A percentile compares a stretch with the other conserved stretches of the same genome.
These are phyloP conservation scores for Sedum album DNA, from an alignment of 164 flowering plant genomes.

Conservation along the genomic window DNA sequence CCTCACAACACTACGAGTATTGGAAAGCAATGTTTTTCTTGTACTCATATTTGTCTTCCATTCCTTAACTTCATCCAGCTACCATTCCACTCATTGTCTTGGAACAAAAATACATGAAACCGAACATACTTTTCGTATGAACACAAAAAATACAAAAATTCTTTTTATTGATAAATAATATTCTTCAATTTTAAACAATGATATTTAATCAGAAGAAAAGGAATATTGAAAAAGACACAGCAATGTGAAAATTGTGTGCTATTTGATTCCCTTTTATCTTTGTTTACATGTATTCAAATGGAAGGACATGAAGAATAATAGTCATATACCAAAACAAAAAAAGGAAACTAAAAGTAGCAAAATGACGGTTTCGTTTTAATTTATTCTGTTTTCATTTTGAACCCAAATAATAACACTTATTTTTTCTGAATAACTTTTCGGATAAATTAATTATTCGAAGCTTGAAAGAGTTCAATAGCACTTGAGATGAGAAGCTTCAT, in stretches of 20 bases:
- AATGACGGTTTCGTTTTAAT: neutral
- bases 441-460: neutral
- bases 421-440: too few relatives aligned
- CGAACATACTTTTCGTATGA: too few relatives aligned
- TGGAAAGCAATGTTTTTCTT: neutral
- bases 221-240: neutral
- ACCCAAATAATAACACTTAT: neutral
- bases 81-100: neutral
- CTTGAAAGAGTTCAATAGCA: neutral
- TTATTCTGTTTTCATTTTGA: neutral
- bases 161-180: neutral
- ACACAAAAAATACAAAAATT: too few relatives aligned
- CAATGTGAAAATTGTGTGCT: neutral
- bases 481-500: too few relatives aligned
- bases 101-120: too few relatives aligned
- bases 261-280: neutral
- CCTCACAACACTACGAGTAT: neutral
- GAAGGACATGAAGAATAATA: constrained; percentile 5
- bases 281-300: constrained; percentile 4
- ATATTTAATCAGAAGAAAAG: neutral
- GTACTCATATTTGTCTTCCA: too few relatives aligned
- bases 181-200: neutral
- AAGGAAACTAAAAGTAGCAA: neutral
- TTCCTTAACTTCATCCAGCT: too few relatives aligned
- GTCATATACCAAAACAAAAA: constrained; percentile 3